Base-by-base conservation (phyloP, 2,329 filamentous ascomycete genomes). In the Xylariaceae sp. region DNA sequence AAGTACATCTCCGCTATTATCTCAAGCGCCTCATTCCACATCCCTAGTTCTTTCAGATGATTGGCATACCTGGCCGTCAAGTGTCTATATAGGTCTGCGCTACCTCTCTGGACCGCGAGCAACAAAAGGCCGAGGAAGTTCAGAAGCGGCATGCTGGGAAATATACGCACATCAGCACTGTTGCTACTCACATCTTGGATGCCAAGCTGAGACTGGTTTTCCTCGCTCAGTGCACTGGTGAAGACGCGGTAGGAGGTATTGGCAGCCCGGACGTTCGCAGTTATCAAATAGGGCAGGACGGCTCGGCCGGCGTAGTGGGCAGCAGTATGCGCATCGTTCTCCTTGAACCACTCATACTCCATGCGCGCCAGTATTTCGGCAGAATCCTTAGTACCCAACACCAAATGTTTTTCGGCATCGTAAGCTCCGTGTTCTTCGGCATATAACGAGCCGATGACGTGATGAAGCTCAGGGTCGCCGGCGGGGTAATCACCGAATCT, bases 1-100 rank as follows among this genome's bases (percentile, higher is more conserved):
- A 99, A 99, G 76, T 97, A 99, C 83, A 96, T 91, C 75, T 99
- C 92, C 47, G 88, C 92, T 65, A 99, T 86, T 71, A 89, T 85
- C 64, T 91, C 87, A 57, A 99, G 75, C 29, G 89, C 80, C 68
- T 90, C 91, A 35, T 85, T 83, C 92, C 92, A 97, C 9, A 80
- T 78, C 4, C 82, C 83, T 1, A 84, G 77, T 64, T 97, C 92
- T 65, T 85, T 85, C 56, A 97, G 80, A 66, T 95, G 83, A 4
- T 77, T 71, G 39, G 84, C 82, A 72, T 97, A 99, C 68, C 95
- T 94, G 57, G 80, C 83, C 64, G 86, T 84, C 62, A 99, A 76
- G 70, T 91, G 87, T 67, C 85, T 85, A 76, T 88, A 99, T 47
- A 95, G 74, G 64, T 95, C 89, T n/a, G 78, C 76, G 40, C 74